Percentiles rank a stretch among this genome's conserved stretches.
Evolutionary conservation across 768 basidiomycete species (phyloP).

Genomic region (Leccinum variicolor): DNA sequence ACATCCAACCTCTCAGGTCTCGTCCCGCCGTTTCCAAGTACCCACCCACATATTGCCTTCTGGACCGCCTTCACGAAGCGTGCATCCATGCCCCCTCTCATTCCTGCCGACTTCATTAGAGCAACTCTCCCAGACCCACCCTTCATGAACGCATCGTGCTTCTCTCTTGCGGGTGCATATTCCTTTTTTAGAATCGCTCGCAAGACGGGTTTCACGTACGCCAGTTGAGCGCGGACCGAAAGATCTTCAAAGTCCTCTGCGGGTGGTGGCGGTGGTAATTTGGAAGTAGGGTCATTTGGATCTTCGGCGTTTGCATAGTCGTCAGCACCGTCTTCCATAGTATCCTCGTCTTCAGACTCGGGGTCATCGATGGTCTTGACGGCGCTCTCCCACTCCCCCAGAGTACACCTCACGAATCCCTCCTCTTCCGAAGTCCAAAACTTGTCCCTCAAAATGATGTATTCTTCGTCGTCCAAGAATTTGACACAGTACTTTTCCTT

Average conservation of each 20-base stretch:
- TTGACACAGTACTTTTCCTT: slow-evolving; percentile 49
- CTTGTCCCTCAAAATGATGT: slow-evolving; percentile 42
- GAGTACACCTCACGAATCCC: slow-evolving; percentile 60
- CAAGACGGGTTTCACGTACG: slow-evolving; percentile 63
- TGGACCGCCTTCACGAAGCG: slow-evolving; percentile 38
- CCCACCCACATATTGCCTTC: slow-evolving; percentile 27
- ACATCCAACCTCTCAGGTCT: slow-evolving; percentile 9
- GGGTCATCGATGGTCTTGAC: slow-evolving; percentile 27
- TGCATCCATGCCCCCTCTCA: slow-evolving; percentile 37
- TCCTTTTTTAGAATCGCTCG: slow-evolving; percentile 52
- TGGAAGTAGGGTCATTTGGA: slow-evolving; percentile 7
- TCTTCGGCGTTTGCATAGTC: slow-evolving; percentile 32
- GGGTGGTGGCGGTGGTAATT: slow-evolving; percentile 37
- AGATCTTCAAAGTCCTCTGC: slow-evolving; percentile 50
- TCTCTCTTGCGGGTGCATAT: slow-evolving; percentile 50
- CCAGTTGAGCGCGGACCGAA: slow-evolving; percentile 55
- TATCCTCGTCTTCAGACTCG: slow-evolving; percentile 31
- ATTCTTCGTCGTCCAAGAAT: slow-evolving; percentile 53
- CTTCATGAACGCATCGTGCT: slow-evolving; percentile 54
- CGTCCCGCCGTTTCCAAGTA: slow-evolving; percentile 17
- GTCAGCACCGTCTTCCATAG: slow-evolving; percentile 22
- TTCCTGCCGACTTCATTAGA: slow-evolving; percentile 30
- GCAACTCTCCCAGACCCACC: slow-evolving; percentile 48
- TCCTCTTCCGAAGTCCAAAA: slow-evolving; percentile 59
- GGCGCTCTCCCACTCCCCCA: slow-evolving; percentile 55